These are phyloP conservation scores for Peniophora sp. DNA, from an alignment of 1,284 basidiomycete genomes.

Conservation along the genomic window DNA sequence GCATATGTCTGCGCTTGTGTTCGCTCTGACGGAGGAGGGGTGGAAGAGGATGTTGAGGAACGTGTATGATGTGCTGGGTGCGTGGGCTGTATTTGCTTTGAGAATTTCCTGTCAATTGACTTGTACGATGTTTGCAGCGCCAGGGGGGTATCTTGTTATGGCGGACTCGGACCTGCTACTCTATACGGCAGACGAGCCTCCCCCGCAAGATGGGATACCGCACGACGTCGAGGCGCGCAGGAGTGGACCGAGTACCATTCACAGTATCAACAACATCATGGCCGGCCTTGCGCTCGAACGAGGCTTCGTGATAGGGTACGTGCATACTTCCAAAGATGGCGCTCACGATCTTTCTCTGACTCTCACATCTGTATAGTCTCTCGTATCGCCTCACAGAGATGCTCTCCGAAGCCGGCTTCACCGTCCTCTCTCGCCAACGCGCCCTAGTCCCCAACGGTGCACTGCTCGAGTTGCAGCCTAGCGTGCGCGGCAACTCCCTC, in stretches of 20 bases:
- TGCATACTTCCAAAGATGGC: no score
- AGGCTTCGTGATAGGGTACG: neutral
- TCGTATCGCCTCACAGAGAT: neutral
- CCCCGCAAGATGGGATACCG: neutral
- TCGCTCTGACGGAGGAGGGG: neutral
- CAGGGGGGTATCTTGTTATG: neutral
- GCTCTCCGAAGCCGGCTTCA: neutral
- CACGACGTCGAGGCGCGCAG: neutral
- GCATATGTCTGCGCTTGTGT: neutral
- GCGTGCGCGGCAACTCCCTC: no score
- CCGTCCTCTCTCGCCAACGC: no score
- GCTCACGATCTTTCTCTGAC: neutral
- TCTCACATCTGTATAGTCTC: neutral
- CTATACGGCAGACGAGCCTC: neutral
- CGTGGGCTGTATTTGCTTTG: neutral
- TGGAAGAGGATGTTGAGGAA: constrained; percentile 4
- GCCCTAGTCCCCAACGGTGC: no score
- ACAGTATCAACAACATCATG: neutral
- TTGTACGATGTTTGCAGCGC: neutral
- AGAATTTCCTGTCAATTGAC: no score
- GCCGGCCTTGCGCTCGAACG: neutral
- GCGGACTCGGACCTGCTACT: neutral
- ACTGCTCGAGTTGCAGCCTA: no score
- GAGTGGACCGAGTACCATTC: neutral
- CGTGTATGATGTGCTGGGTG: constrained; percentile 2